A percentile compares a stretch with the other conserved stretches of the same genome.
Evolutionary conservation across 768 basidiomycete genomes (phyloP).

Genomic region (Pleurotus platypus): DNA sequence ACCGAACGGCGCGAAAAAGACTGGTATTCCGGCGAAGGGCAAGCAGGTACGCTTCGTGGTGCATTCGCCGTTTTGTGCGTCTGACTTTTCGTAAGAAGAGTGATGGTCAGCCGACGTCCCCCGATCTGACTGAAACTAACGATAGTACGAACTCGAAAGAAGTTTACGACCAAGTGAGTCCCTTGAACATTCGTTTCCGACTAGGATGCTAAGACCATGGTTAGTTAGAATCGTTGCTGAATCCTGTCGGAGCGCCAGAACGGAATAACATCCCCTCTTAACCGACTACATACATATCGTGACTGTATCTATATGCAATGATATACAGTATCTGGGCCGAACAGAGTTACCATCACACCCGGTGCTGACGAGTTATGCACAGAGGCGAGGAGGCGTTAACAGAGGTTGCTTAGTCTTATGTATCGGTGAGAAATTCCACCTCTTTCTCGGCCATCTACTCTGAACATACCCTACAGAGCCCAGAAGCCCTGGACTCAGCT

Average conservation of each 20-base stretch:
- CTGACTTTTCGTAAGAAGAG: not conserved
- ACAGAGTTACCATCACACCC: not conserved
- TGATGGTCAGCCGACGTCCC: not conserved
- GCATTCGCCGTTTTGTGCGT: not conserved
- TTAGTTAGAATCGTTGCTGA: constrained; percentile 1
- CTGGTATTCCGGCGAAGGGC: not conserved
- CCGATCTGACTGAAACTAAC: not conserved
- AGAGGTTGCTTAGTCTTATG: not conserved
- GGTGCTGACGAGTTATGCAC: not conserved
- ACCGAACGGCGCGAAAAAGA: not conserved
- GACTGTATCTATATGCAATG: too few species aligned
- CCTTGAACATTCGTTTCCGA: not conserved
- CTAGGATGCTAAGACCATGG: not conserved
- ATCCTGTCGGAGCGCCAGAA: not conserved
- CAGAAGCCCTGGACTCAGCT: not conserved
- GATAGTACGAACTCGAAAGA: not conserved
- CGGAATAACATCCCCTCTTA: constrained; percentile 1
- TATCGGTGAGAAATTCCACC: not conserved
- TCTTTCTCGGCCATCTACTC: not conserved
- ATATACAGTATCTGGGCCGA: not conserved
- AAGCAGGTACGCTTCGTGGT: not conserved
- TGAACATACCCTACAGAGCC: not conserved
- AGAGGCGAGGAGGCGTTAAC: not conserved
- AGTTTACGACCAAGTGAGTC: not conserved
- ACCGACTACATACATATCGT: not conserved